Evolutionary conservation across 805 yeast species (phyloP), one percentile per base, ranked within the genome.

Genomic region (Kluyveromyces lactis): DNA sequence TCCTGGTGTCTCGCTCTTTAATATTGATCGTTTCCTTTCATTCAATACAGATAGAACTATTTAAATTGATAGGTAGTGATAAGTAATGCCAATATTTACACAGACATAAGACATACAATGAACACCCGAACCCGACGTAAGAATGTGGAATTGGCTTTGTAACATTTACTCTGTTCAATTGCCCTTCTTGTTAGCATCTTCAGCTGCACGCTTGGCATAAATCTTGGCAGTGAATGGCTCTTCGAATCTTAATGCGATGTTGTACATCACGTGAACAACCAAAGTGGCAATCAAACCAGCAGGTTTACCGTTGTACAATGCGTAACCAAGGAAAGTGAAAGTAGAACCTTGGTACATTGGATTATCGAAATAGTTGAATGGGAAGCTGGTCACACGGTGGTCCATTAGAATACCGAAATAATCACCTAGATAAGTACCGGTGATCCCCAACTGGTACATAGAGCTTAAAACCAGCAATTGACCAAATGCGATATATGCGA

Each of bases 271-370:
- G 54, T 75, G 78, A 5, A 92, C 98, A 47, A 85, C 65, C 2
- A 68, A 67, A 32, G 94, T 68, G 21, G 87, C 76, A 35, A 77
- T 64, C 36, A 92, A 54, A 18, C 98, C 98, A 1, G 95, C 82
- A 24, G 97, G 94, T 60, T 87, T 89, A 23, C 81, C 97, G 58
- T 75, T 79, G 75, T 80, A 82, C 49, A 92, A 69, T 3, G 95
- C 90, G 31, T 94, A 80, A 32, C 96, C 98, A 56, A 92, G 66
- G 70, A 92, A 92, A 38, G 94, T 79, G 49, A 90, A 66, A 17
- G 89, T 75, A 8, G 95, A 84, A 12, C 98, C 98, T 56, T 83
- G 81, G 64, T 92, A 92, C 98, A 92, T 92, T 48, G 98, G 98
- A 63, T 92, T 90, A 55, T 86, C 81, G 47, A 80, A 73, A 41